phyloP scores from a whole-genome alignment of 192 early-diverging fungal genomes.

The Chytriomyces confervae region DNA sequence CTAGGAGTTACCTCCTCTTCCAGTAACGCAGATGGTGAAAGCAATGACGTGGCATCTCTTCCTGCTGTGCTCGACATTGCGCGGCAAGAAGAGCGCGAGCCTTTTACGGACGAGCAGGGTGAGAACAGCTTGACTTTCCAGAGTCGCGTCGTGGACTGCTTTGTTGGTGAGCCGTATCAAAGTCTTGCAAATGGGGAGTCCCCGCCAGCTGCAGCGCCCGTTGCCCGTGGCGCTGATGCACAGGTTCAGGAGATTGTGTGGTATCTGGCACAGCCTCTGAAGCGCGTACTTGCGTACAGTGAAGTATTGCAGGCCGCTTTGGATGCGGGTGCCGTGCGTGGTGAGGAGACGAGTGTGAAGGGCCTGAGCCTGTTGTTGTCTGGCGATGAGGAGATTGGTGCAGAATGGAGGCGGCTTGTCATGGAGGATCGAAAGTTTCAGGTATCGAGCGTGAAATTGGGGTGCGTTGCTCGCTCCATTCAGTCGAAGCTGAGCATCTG shows the following conservation, averaged over 20 bases:
- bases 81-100: not conserved
- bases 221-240: not conserved
- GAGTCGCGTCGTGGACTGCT: conserved; percentile 18
- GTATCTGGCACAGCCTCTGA: conserved; percentile 30
- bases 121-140: not conserved
- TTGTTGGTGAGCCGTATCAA: conserved; percentile 10
- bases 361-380: not conserved
- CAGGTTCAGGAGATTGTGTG: conserved; percentile 10
- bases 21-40: not conserved
- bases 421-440: conserved; percentile 32
- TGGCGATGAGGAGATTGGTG: conserved; percentile 27
- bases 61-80: not conserved
- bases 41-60: not conserved
- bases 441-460: conserved; percentile 29
- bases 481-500: not conserved
- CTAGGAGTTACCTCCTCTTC: not conserved
- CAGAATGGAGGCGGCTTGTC: conserved; percentile 27
- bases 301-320: not conserved
- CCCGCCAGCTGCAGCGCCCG: not conserved
- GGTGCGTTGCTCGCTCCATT: conserved; percentile 20
- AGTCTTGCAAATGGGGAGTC: not conserved
- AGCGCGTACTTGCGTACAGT: conserved; percentile 1
- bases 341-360: conserved; percentile 2
- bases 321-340: conserved; percentile 5
- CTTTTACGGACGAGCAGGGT: not conserved